Evolutionary conservation across 1,139 yeast species (phyloP).

Genomic region (Yamadazyma buinensis): DNA sequence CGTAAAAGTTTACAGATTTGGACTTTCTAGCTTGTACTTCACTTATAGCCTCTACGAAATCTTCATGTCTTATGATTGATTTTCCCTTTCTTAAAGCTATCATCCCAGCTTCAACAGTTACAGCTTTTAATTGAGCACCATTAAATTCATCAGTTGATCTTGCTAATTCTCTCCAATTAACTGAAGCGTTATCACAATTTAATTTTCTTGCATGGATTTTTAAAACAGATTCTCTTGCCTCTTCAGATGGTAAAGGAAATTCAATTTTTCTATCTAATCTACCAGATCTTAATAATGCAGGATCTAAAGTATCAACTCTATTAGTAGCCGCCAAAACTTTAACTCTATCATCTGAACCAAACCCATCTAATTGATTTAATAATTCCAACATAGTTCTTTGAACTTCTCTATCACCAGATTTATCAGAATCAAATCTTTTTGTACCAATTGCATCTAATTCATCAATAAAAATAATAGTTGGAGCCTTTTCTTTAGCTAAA

Average conservation of each 20-base stretch:
- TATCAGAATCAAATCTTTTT: slow-evolving; percentile 95
- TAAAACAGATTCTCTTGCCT: slow-evolving; percentile 91
- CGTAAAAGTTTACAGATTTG: slow-evolving; percentile 93
- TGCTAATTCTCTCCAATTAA: slow-evolving; percentile 97
- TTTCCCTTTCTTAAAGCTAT: slow-evolving; percentile 96
- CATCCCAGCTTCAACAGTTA: slow-evolving; percentile 99
- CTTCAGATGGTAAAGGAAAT: slow-evolving; percentile 96
- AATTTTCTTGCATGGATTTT: slow-evolving; percentile 96
- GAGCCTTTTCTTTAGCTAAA: slow-evolving; percentile 97
- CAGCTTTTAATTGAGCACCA: slow-evolving; percentile 98
- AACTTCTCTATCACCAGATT: slow-evolving; percentile 97
- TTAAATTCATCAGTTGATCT: slow-evolving; percentile 97
- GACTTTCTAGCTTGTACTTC: slow-evolving; percentile 98
- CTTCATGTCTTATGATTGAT: slow-evolving; percentile 89
- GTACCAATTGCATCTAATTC: slow-evolving; percentile 99
- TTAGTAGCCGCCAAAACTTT: slow-evolving; percentile 97
- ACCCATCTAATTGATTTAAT: slow-evolving; percentile 95
- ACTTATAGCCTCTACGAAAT: slow-evolving; percentile 95
- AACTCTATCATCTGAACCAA: slow-evolving; percentile 96
- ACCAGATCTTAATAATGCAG: slow-evolving; percentile 94
- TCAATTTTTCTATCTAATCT: slow-evolving; percentile 97
- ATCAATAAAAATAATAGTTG: slow-evolving; percentile 95
- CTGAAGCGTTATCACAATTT: slow-evolving; percentile 81
- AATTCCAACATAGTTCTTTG: slow-evolving; percentile 99
- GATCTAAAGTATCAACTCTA: slow-evolving; percentile 96